phyloP scores from a whole-genome alignment of 1,284 basidiomycete genomes.

The Boletus holoroseus region DNA sequence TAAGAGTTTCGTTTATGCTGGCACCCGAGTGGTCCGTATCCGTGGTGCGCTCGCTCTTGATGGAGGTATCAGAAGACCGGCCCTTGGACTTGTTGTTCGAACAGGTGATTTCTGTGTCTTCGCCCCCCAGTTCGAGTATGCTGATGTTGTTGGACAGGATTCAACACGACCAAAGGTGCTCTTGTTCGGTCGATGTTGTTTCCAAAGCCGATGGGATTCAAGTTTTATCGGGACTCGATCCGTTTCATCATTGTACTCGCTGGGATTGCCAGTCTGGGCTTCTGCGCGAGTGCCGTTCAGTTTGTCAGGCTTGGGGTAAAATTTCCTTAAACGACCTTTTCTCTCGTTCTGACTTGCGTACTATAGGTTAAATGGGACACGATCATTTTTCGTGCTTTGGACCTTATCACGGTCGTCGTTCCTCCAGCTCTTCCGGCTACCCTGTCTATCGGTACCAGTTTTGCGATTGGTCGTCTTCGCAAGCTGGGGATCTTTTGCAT shows the following conservation, averaged over 20 bases:
- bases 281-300: conserved; percentile 83
- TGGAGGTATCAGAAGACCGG: conserved; percentile 55
- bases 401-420: conserved; percentile 97
- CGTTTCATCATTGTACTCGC: conserved; percentile 93
- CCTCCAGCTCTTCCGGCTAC: conserved; percentile 97
- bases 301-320: conserved; percentile 85
- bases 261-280: conserved; percentile 83
- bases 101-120: conserved; percentile 56
- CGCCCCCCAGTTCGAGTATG: not conserved
- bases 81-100: conserved; percentile 85
- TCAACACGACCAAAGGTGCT: conserved; percentile 97
- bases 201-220: conserved; percentile 97
- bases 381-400: conserved; percentile 88
- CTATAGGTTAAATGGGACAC: conserved; percentile 82
- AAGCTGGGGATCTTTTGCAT: conserved; percentile 94
- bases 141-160: conserved; percentile 48
- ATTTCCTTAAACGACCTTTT: conserved; percentile 20
- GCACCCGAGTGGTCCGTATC: conserved; percentile 91
- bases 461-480: conserved; percentile 87
- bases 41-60: conserved; percentile 58
- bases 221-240: conserved; percentile 97
- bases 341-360: conserved; percentile 7
- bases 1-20: conserved; percentile 87
- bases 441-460: conserved; percentile 95
- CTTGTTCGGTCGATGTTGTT: conserved; percentile 97